Evolutionary conservation across 768 basidiomycete species (phyloP).

Genomic region (Cubamyces sp.): DNA sequence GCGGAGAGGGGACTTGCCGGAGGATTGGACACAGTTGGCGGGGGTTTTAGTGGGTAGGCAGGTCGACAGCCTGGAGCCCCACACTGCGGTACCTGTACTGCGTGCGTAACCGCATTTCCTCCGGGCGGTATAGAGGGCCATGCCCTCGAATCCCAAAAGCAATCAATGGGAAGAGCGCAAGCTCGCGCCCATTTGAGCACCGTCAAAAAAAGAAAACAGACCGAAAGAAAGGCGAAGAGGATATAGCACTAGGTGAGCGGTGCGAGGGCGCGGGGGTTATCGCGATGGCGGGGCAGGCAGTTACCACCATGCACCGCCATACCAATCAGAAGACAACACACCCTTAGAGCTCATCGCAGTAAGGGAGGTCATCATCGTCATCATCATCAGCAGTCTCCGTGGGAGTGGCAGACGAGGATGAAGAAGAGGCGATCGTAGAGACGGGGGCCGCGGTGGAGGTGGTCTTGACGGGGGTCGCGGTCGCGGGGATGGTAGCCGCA

Average conservation of each 20-base stretch:
- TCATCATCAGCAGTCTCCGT: constrained; percentile 30
- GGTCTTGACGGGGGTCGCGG: constrained; percentile 27
- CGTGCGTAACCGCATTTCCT: too few relatives aligned
- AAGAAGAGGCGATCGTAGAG: constrained; percentile 30
- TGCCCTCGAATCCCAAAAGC: too few relatives aligned
- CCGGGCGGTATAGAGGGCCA: too few relatives aligned
- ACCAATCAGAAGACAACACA: not conserved
- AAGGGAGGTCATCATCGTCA: constrained; percentile 51
- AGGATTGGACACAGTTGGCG: too few relatives aligned
- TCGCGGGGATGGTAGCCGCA: constrained; percentile 29
- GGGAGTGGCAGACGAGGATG: constrained; percentile 36
- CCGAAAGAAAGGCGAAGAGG: constrained; percentile 1
- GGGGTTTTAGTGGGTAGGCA: too few relatives aligned
- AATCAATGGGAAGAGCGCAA: too few relatives aligned
- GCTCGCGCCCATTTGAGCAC: too few relatives aligned
- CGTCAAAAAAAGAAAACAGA: not conserved
- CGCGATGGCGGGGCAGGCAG: not conserved
- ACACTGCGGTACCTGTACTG: too few relatives aligned
- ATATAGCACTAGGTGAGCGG: not conserved
- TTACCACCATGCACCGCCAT: not conserved
- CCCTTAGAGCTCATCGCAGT: constrained; percentile 53
- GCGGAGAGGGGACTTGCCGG: too few relatives aligned
- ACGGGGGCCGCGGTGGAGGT: constrained; percentile 10
- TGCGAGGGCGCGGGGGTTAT: not conserved
- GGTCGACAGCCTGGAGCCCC: too few relatives aligned